Evolutionary conservation across 345 rosid species (phyloP).

Genomic region (Diplotaxis tenuifolia): DNA sequence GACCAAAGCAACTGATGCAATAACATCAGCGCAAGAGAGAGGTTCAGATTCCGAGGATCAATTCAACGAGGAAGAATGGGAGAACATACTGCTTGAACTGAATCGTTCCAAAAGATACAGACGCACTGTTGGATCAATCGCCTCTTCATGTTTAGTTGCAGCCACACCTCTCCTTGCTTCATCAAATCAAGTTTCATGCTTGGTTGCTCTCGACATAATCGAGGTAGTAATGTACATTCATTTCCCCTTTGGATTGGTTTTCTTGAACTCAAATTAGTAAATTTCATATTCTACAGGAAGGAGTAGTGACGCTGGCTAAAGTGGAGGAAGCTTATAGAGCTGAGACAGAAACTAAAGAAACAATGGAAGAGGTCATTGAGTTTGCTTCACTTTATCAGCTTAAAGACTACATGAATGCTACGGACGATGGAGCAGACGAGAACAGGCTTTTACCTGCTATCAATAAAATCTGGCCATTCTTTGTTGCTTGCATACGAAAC

Average conservation of each 20-base stretch:
- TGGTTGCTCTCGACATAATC: conserved; percentile 73
- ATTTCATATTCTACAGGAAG: conserved; percentile 48
- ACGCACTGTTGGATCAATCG: conserved; percentile 77
- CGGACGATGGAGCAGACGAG: conserved; percentile 65
- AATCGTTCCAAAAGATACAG: conserved; percentile 72
- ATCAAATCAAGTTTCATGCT: conserved; percentile 58
- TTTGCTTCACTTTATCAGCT: conserved; percentile 58
- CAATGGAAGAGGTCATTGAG: conserved; percentile 58
- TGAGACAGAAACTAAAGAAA: conserved; percentile 68
- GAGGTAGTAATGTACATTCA: conserved; percentile 39
- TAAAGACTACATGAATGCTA: conserved; percentile 56
- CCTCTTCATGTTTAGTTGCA: conserved; percentile 70
- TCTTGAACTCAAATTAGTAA: neutral
- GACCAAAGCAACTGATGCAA: conserved; percentile 45
- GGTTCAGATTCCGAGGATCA: conserved; percentile 28
- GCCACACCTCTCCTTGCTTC: conserved; percentile 82
- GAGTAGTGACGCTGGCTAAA: conserved; percentile 60
- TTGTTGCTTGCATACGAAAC: conserved; percentile 65
- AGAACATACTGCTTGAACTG: conserved; percentile 52
- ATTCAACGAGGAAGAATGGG: conserved; percentile 57
- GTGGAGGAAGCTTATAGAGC: conserved; percentile 77
- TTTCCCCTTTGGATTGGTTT: neutral
- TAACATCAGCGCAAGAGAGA: conserved; percentile 33
- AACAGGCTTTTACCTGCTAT: conserved; percentile 89
- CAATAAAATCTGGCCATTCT: conserved; percentile 89